Evolutionary conservation across 2,329 filamentous ascomycete species (phyloP), one percentile per base, ranked within the genome.

Genomic region (Akanthomyces dipterigenus): DNA sequence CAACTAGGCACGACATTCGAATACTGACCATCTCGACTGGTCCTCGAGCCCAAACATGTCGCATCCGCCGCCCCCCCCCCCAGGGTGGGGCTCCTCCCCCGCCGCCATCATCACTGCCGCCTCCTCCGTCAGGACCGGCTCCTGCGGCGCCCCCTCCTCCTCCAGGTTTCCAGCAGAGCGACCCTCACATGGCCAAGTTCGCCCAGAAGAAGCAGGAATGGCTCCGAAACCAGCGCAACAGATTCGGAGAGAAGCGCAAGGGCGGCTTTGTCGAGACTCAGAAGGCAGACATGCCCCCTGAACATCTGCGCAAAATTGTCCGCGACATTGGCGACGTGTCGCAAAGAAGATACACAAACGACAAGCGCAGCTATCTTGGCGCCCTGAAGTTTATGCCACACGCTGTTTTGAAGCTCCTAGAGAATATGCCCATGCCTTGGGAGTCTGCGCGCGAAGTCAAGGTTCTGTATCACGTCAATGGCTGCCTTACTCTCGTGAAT

Each of bases 391-490:
- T 97, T 78, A 99, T 99, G 95, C 95, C 95, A 1, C 95, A 99
- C 73, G 95, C 95, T 6, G 95, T 99, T 12, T 78, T 99, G 78
- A 99, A 99, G 80, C 82, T 99, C 26, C 76, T 99, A 61, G 95
- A 99, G 79, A 99, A 99, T 70, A 99, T 99, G 95, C 95, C 95
- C 4, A 99, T 99, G 95, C 95, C 95, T 0, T 99, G 95, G 95
- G 95, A 99, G 78, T 95, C 92, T 62, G 87, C 91, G 28, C 86
- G 93, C 65, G 95, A 99, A 71, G 96, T 99, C 64, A 98, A 98
- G 77, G 95, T 99, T 31, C 81, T 99, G 14, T 99, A 99, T 74
- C 95, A 99, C 72, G 93, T 98, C 69, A 99, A 99, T 70, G 95
- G 95, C 34, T 99, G 96, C 71, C 76, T 99, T 76, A 99, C 95